Evolutionary conservation across 2,329 filamentous ascomycete species (phyloP).

Genomic region (Fusarium euwallaceae): DNA sequence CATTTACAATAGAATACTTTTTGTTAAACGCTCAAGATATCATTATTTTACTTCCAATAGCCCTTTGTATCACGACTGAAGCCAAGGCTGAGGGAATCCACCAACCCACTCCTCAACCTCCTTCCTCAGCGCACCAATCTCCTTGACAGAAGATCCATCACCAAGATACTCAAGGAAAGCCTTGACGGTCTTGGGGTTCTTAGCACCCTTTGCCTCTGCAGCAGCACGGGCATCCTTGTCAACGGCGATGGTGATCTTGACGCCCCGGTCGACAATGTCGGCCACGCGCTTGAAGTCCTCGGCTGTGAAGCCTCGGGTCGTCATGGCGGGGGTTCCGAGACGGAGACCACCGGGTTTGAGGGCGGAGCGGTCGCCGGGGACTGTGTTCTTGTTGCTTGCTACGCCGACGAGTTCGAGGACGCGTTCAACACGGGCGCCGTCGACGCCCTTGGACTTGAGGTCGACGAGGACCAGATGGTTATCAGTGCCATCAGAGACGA

Average conservation of each 20-base stretch:
- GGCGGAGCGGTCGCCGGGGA: slow-evolving; percentile 91
- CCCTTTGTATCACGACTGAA: slow-evolving; percentile 37
- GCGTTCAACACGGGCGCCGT: slow-evolving; percentile 88
- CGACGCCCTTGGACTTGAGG: slow-evolving; percentile 85
- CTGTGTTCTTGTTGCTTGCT: slow-evolving; percentile 97
- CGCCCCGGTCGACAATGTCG: slow-evolving; percentile 83
- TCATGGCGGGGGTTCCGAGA: slow-evolving; percentile 96
- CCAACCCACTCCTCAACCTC: slow-evolving; percentile 81
- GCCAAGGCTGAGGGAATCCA: slow-evolving; percentile 48
- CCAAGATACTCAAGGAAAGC: slow-evolving; percentile 75
- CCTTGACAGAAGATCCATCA: slow-evolving; percentile 73
- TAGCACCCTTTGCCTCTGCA: slow-evolving; percentile 73
- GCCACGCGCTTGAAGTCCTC: slow-evolving; percentile 87
- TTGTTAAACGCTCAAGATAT: slow-evolving; percentile 29
- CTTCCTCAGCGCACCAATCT: slow-evolving; percentile 75
- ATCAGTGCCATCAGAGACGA: slow-evolving; percentile 92
- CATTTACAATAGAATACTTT: neutral
- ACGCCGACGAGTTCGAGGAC: slow-evolving; percentile 91
- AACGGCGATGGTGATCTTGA: slow-evolving; percentile 79
- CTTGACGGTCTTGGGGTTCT: slow-evolving; percentile 72
- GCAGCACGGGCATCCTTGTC: slow-evolving; percentile 77
- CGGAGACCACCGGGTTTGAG: slow-evolving; percentile 91
- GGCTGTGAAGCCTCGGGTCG: slow-evolving; percentile 85
- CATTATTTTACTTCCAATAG: slow-evolving; percentile 14
- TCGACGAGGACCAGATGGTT: slow-evolving; percentile 95